phyloP scores from a whole-genome alignment of 2,329 filamentous ascomycete genomes.

The Cryphonectria japonica region DNA sequence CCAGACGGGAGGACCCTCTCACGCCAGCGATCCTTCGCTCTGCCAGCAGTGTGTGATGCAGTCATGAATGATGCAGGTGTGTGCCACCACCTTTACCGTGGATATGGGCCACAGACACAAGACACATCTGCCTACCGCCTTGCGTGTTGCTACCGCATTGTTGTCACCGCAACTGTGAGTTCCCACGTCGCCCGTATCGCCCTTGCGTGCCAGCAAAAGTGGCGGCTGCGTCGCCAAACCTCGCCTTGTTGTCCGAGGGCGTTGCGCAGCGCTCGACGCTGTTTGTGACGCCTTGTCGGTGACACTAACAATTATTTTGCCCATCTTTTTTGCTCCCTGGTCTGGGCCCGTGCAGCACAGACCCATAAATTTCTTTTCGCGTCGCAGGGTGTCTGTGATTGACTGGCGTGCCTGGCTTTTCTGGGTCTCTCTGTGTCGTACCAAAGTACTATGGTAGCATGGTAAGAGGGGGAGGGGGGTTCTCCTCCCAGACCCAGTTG shows the following conservation, averaged over 20 bases:
- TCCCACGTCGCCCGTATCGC: neutral
- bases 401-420: neutral
- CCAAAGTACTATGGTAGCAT: neutral
- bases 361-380: neutral
- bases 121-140: neutral
- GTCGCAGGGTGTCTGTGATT: neutral
- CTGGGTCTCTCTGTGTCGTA: neutral
- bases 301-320: slow-evolving; percentile 17
- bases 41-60: neutral
- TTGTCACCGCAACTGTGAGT: neutral
- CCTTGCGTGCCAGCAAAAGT: neutral
- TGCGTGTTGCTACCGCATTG: neutral
- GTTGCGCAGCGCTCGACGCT: neutral
- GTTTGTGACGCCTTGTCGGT: slow-evolving; percentile 8
- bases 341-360: neutral
- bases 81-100: neutral
- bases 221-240: slow-evolving; percentile 7
- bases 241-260: neutral
- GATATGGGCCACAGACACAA: neutral
- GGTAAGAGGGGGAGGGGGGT: neutral
- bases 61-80: neutral
- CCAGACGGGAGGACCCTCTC: slow-evolving; percentile 20
- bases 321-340: neutral
- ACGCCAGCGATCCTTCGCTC: slow-evolving; percentile 17
- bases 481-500: neutral